Conservation (phyloP, 2,329 filamentous ascomycete species). For the Zalaria obscura region DNA sequence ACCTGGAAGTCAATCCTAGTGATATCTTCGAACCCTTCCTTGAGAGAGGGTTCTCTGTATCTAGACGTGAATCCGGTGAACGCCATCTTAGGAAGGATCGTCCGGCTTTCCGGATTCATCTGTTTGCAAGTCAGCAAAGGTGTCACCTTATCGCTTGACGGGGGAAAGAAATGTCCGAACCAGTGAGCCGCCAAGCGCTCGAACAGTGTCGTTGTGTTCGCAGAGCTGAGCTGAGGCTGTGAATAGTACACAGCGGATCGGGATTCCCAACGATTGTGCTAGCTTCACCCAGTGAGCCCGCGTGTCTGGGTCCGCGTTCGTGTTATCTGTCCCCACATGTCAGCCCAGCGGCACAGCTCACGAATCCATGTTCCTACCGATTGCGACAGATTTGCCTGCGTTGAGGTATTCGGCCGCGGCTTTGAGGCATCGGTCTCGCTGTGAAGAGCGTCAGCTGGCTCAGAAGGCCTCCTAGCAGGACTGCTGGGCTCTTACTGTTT, state of each 20-base stretch:
- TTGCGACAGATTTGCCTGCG: conserved; percentile 53
- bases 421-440: conserved; percentile 54
- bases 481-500: conserved; percentile 37
- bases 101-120: conserved; percentile 72
- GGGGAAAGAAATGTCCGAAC: background rate
- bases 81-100: conserved; percentile 60
- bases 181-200: conserved; percentile 39
- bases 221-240: conserved; percentile 54
- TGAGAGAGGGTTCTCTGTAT: conserved; percentile 54
- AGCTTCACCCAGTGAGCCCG: conserved; percentile 66
- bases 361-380: conserved; percentile 44
- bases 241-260: conserved; percentile 78
- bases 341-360: too few species aligned
- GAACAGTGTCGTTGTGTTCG: conserved; percentile 78
- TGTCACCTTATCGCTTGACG: background rate
- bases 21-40: conserved; percentile 78
- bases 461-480: conserved; percentile 3
- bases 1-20: conserved; percentile 58
- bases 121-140: conserved; percentile 16
- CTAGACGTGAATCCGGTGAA: conserved; percentile 63
- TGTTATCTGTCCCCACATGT: conserved; percentile 54
- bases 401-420: conserved; percentile 52
- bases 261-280: conserved; percentile 54
- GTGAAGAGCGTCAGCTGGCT: conserved; percentile 10
- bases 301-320: conserved; percentile 72